Evolutionary conservation across 108 stramenopile genomes (phyloP), one percentile per base, ranked within the genome.

Genomic region (Craspedostauros australis): DNA sequence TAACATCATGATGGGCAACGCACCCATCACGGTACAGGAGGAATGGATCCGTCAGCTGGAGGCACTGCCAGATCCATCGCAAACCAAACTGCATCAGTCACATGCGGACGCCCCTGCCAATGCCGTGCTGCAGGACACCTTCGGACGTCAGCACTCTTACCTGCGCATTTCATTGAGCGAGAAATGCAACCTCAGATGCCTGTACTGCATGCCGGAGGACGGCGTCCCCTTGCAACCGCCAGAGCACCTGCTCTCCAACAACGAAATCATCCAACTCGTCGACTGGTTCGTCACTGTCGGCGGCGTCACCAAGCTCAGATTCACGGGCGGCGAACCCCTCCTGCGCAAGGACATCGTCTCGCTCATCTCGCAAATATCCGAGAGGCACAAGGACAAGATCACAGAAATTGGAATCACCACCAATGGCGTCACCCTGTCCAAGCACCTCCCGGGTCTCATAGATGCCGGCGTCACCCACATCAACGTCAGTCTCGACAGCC

Each of bases 171-270:
- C 94, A 3, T 73, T 98, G 30, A 79, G 92, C n/a, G 96, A 98
- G 71, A 83, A 93, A 33, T 98, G 96, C 76, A 98, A 98, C 57
- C 68, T 99, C 36, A 72, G 97, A 18, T 99, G 99, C 70, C 66
- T 62, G 30, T 99, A 99, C 54, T 99, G 99, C 75, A 99, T 99
- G 99, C 99, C 99, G 3, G 85, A 76, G 39, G 86, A 97, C 22
- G 98, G 97, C 31, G 94, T 97, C 6, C 80, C 86, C 21, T 50
- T 81, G 24, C 75, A 80, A 30, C 83, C 80, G 3, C 45, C 88
- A 14, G 27, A 39, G 7, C 66, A 87, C 30, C 63, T 99, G 51
- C 64, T 99, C 18, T 79, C 63, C 27, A 69, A 75, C 18, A 65
- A 79, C 15, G 98, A 99, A 70, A 82, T 97, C 31, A 33, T 88